phyloP scores from a whole-genome alignment of 495 filamentous ascomycete genomes.

The Daldinia caldariorum region DNA sequence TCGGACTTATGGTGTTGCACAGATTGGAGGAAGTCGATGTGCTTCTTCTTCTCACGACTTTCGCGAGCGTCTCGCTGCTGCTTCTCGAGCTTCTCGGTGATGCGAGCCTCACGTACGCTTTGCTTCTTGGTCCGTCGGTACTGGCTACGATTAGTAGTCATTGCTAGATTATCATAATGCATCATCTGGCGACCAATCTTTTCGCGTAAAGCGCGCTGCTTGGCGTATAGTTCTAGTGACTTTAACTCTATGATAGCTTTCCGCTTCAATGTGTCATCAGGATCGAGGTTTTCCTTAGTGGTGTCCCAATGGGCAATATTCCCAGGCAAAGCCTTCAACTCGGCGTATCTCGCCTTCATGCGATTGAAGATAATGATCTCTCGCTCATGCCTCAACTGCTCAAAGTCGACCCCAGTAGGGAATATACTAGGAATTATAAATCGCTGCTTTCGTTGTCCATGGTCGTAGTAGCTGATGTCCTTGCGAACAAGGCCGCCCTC shows the following conservation, averaged over 20 bases:
- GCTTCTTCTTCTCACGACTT: conserved; percentile 94
- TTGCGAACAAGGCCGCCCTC: conserved; percentile 60
- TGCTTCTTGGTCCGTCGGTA: conserved; percentile 98
- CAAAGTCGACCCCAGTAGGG: conserved; percentile 85
- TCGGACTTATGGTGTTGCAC: conserved; percentile 69
- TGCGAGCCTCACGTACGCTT: conserved; percentile 91
- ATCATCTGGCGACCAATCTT: conserved; percentile 88
- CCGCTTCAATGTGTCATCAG: conserved; percentile 84
- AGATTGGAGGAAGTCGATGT: conserved; percentile 81
- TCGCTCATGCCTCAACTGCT: conserved; percentile 81
- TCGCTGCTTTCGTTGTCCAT: conserved; percentile 74
- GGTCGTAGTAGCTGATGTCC: conserved; percentile 80
- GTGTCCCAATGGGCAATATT: conserved; percentile 88
- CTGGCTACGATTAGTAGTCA: conserved; percentile 88
- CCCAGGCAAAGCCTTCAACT: conserved; percentile 81
- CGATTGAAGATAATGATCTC: conserved; percentile 90
- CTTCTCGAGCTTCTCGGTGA: conserved; percentile 98
- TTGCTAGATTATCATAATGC: conserved; percentile 91
- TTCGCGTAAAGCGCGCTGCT: conserved; percentile 85
- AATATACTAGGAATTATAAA: conserved; percentile 85
- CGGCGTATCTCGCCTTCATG: conserved; percentile 80
- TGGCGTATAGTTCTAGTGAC: conserved; percentile 79
- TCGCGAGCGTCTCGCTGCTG: conserved; percentile 96
- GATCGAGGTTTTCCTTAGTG: conserved; percentile 71
- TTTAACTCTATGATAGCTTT: conserved; percentile 95